Conservation (phyloP, 1,284 basidiomycete genomes). For the Quambalaria eucalypti region DNA sequence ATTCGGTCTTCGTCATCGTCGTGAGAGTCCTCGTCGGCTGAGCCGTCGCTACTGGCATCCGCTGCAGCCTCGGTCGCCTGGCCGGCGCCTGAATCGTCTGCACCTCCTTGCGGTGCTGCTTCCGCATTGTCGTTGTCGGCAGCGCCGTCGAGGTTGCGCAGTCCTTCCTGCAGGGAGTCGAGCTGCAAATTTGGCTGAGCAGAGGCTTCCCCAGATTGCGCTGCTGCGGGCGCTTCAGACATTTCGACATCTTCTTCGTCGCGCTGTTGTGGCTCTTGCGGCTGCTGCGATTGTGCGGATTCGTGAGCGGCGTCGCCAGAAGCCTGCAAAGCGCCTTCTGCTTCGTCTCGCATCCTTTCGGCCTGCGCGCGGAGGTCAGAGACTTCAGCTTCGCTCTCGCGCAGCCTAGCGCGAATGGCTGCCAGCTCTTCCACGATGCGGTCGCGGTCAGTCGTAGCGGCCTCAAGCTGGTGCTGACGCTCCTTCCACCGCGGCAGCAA, state of each 20-base stretch:
- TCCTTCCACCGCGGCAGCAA: slow-evolving; percentile 62
- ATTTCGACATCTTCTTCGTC: slow-evolving; percentile 33
- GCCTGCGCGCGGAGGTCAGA: background rate
- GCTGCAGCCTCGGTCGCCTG: background rate
- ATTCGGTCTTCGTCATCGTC: slow-evolving; percentile 14
- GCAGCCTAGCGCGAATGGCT: slow-evolving; percentile 27
- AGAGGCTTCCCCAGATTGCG: background rate
- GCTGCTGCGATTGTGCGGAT: background rate
- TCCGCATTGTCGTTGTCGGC: too few relatives aligned
- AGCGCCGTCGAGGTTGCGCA: slow-evolving; percentile 9
- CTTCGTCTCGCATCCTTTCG: slow-evolving; percentile 10
- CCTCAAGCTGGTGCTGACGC: slow-evolving; percentile 17
- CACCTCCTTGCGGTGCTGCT: background rate
- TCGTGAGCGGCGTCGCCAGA: slow-evolving; percentile 2
- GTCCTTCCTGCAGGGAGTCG: slow-evolving; percentile 10
- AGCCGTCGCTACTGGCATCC: background rate
- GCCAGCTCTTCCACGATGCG: slow-evolving; percentile 23
- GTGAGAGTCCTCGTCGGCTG: background rate
- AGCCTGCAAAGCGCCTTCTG: slow-evolving; percentile 21
- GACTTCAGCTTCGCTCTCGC: slow-evolving; percentile 36
- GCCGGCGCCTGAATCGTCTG: background rate
- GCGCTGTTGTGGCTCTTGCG: background rate
- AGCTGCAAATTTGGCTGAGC: slow-evolving; percentile 10
- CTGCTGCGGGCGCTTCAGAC: slow-evolving; percentile 14
- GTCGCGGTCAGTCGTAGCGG: slow-evolving; percentile 6